Conservation (phyloP, 352 stramenopile species). For the Phytopythium helicoides region DNA sequence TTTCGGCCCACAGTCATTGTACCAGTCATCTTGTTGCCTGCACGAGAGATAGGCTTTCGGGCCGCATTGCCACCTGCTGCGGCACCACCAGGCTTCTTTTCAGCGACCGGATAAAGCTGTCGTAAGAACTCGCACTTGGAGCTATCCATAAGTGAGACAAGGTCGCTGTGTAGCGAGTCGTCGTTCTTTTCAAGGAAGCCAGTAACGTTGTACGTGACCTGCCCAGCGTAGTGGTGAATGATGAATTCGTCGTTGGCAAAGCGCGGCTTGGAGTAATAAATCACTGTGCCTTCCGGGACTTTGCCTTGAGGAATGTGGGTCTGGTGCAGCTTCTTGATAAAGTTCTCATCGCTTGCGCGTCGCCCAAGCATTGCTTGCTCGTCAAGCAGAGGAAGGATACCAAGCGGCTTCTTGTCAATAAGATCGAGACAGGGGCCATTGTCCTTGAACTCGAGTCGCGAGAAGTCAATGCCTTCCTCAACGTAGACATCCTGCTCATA, state of each 20-base stretch:
- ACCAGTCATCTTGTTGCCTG: constrained; percentile 87
- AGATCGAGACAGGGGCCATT: constrained; percentile 92
- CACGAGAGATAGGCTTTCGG: constrained; percentile 67
- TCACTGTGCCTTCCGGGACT: constrained; percentile 60
- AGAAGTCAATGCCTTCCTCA: constrained; percentile 94
- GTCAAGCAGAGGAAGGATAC: constrained; percentile 94
- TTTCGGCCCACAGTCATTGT: constrained; percentile 89
- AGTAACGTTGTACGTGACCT: constrained; percentile 95
- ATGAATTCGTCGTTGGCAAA: constrained; percentile 94
- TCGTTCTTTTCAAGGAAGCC: constrained; percentile 99
- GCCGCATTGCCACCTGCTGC: constrained; percentile 35
- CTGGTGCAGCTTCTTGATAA: constrained; percentile 91
- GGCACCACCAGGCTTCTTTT: constrained; percentile 18
- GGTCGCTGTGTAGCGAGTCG: constrained; percentile 93
- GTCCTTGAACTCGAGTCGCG: constrained; percentile 90
- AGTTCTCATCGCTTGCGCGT: constrained; percentile 88
- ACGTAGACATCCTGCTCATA: constrained; percentile 98
- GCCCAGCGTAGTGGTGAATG: constrained; percentile 96
- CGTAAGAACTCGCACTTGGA: constrained; percentile 78
- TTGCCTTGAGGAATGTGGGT: constrained; percentile 84
- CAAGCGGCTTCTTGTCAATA: constrained; percentile 91
- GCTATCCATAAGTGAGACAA: constrained; percentile 87
- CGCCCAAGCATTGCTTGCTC: constrained; percentile 95
- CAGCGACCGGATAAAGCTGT: constrained; percentile 66
- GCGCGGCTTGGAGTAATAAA: constrained; percentile 86